Percentiles rank a stretch among this genome's conserved stretches.
Evolutionary conservation across 1,284 basidiomycete species (phyloP).

Genomic region (Pisolithus thermaeus): DNA sequence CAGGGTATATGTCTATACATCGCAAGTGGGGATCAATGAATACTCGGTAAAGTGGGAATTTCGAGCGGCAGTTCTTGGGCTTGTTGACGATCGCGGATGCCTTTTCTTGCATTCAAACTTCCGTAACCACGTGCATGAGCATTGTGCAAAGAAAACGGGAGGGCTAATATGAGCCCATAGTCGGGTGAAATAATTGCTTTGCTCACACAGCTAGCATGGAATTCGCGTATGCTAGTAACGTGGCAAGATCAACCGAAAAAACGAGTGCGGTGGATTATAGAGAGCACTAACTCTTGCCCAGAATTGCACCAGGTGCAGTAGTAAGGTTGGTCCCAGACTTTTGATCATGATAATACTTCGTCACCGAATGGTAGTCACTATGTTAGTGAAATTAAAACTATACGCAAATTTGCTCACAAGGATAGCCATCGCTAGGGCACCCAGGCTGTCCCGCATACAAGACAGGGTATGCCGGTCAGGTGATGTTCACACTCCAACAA

Average conservation of each 20-base stretch:
- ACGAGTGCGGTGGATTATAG: neutral
- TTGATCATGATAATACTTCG: conserved; percentile 12
- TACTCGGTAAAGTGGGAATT: too few relatives aligned
- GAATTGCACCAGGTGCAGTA: conserved; percentile 7
- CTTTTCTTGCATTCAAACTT: conserved; percentile 16
- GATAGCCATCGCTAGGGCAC: conserved; percentile 6
- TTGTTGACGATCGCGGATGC: conserved; percentile 12
- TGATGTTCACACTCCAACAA: neutral
- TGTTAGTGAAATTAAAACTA: neutral
- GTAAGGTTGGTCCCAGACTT: neutral
- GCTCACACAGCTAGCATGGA: conserved; percentile 22
- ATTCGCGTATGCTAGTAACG: conserved; percentile 18
- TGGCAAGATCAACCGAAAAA: neutral
- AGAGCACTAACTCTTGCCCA: conserved; percentile 13
- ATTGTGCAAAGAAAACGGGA: too few relatives aligned
- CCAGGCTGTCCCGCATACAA: conserved; percentile 10
- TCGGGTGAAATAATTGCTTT: neutral
- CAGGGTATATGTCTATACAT: too few relatives aligned
- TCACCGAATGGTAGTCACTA: neutral
- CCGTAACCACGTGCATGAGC: neutral
- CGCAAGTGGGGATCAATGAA: too few relatives aligned
- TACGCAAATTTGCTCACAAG: conserved; percentile 8
- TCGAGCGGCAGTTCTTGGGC: too few relatives aligned
- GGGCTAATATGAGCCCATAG: neutral
- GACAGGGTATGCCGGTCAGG: too few relatives aligned